These are phyloP conservation scores for Colletotrichum siamense DNA, from an alignment of 2,329 filamentous ascomycete species.

Conservation along the genomic window DNA sequence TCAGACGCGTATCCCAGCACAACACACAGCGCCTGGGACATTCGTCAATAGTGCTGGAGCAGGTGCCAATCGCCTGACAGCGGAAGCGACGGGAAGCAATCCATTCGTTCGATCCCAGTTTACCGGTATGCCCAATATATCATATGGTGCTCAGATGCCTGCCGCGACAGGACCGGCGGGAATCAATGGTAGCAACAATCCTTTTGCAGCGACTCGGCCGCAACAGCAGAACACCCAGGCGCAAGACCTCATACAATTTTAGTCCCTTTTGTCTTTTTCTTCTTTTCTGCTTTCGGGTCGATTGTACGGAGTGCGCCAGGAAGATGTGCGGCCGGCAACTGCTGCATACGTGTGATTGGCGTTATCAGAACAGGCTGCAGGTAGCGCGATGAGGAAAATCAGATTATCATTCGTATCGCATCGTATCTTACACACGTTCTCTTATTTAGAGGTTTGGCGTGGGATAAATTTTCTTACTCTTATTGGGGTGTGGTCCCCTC, in stretches of 20 bases:
- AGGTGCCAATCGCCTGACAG: constrained; percentile 72
- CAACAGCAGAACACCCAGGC: constrained; percentile 54
- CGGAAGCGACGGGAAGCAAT: constrained; percentile 81
- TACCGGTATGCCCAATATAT: constrained; percentile 73
- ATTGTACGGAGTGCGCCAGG: background rate
- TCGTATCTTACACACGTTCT: background rate
- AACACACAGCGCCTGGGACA: constrained; percentile 94
- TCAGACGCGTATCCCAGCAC: constrained; percentile 90
- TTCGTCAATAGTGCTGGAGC: constrained; percentile 95
- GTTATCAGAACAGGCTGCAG: background rate
- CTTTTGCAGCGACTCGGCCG: constrained; percentile 59
- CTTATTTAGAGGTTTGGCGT: background rate
- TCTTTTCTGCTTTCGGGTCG: background rate
- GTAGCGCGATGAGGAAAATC: background rate
- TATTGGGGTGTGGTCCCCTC: background rate
- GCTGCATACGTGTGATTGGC: background rate
- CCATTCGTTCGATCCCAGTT: constrained; percentile 88
- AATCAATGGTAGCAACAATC: constrained; percentile 63
- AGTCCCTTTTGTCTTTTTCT: constrained; percentile 26
- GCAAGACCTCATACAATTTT: constrained; percentile 70
- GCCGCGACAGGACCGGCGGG: constrained; percentile 63
- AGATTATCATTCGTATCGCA: background rate
- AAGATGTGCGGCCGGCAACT: background rate
- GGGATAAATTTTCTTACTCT: background rate
- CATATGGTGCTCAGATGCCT: constrained; percentile 58